Evolutionary conservation across 805 yeast genomes (phyloP).

Genomic region (Kluyveromyces aestuarii): DNA sequence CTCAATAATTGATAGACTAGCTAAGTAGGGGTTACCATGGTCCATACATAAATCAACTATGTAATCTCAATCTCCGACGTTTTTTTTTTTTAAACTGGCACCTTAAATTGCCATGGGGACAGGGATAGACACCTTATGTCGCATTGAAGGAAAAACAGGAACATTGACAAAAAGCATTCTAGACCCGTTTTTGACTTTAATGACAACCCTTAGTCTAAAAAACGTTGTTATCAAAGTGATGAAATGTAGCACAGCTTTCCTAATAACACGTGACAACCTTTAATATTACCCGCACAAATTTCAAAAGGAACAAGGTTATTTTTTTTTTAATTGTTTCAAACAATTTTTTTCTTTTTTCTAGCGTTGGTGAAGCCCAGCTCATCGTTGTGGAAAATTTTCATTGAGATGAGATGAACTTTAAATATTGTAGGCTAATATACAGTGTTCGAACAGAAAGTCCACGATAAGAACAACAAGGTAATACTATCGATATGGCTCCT

Average conservation of each 20-base stretch:
- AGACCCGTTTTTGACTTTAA: too few species aligned
- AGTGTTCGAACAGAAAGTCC: neutral
- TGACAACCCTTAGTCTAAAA: too few species aligned
- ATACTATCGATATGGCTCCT: constrained; percentile 44
- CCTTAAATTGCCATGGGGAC: neutral
- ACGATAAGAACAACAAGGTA: neutral
- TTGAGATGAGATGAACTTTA: neutral
- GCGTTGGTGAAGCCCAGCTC: neutral
- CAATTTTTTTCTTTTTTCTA: neutral
- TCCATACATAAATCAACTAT: too few species aligned
- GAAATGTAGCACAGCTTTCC: neutral
- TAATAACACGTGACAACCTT: neutral
- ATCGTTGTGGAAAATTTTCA: neutral
- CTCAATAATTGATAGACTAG: neutral
- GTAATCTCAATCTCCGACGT: neutral
- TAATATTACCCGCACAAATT: neutral
- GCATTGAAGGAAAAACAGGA: too few species aligned
- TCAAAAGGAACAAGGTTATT: neutral
- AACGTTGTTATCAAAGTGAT: neutral
- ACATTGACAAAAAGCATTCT: too few species aligned
- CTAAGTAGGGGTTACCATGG: too few species aligned
- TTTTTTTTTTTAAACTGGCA: neutral
- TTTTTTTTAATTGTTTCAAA: neutral
- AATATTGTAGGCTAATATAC: neutral
- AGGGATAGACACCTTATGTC: too few species aligned